Base-by-base conservation (phyloP, 352 stramenopile species). In the Peronospora belbahrii region DNA sequence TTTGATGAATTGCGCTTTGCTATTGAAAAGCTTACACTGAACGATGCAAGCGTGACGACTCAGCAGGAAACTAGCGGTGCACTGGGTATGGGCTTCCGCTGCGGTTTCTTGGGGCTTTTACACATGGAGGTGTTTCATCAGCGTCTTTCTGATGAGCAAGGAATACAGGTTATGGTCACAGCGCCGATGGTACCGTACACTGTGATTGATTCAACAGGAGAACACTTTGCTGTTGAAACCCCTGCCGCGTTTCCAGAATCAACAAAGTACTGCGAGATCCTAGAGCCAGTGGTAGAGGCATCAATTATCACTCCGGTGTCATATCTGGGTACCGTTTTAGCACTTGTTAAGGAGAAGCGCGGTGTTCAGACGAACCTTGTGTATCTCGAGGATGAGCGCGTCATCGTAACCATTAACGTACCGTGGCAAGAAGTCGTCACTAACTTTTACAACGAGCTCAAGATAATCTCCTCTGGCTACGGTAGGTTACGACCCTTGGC, bases 71-170 rank as follows among this genome's bases (percentile, higher is more conserved):
- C 80, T 4, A 97, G 56, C 84, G 90, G 75, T 18, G 84, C 79
- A 1, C 67, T 99, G 9, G 96, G 96, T 34, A 95, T 97, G 67
- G 97, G 96, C 13, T 94, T 98, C 33, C 83, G 95, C 14, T 97
- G 96, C 42, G 96, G 97, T 0, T 99, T 99, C 66, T 78, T 99
- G 33, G 96, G 96, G 0, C 62, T 99, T 10, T 52, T 99, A 17
- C 96, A 99, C 70, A 98, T 98, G 71, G 96, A 99, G 64, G 95
- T 94, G 18, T 99, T 99, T 63, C 88, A 97, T 41, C 95, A 99
- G 71, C 79, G 97, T 2, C 78, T 99, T 3, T 76, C 82, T 34
- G 94, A 99, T 60, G 97, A 99, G 64, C 98, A 98, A 65, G 86
- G 87, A 25, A 95, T 97, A 45, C 89, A 97, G 35, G 96, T 99